Conservation (phyloP, 495 filamentous ascomycete genomes). For the Penicillium coprophilum region DNA sequence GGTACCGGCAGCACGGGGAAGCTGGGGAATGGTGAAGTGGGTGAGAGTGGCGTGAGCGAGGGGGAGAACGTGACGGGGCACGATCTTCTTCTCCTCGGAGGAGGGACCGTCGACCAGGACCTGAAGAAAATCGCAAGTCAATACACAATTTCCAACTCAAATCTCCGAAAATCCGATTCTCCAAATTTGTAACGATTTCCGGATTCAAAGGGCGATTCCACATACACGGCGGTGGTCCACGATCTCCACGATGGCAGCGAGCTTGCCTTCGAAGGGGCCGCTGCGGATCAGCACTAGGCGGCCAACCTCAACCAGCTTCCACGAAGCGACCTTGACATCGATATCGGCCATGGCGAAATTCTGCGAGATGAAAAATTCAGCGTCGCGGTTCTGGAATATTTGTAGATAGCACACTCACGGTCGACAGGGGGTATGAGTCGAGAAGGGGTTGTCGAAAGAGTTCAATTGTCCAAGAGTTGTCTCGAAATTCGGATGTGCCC, state of each 20-base stretch:
- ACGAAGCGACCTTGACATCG: slow-evolving; percentile 72
- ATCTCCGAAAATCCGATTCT: slow-evolving; percentile 14
- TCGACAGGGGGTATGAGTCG: slow-evolving; percentile 45
- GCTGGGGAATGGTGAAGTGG: slow-evolving; percentile 80
- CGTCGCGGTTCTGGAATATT: slow-evolving; percentile 17
- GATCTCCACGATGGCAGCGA: slow-evolving; percentile 96
- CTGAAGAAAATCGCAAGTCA: slow-evolving; percentile 54
- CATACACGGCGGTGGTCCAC: slow-evolving; percentile 99
- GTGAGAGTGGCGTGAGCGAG: slow-evolving; percentile 85
- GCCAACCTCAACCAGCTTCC: slow-evolving; percentile 95
- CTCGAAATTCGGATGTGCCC: slow-evolving; percentile 49
- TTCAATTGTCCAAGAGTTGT: slow-evolving; percentile 43
- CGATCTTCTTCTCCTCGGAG: slow-evolving; percentile 65
- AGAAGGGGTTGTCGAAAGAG: slow-evolving; percentile 48
- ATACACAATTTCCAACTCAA: slow-evolving; percentile 23
- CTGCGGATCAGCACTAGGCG: slow-evolving; percentile 82
- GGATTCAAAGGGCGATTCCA: slow-evolving; percentile 28
- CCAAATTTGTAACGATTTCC: slow-evolving; percentile 10
- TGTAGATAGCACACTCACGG: slow-evolving; percentile 41
- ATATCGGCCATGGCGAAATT: slow-evolving; percentile 62
- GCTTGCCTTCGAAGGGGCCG: slow-evolving; percentile 75
- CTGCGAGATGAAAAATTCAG: slow-evolving; percentile 28
- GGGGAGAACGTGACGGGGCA: slow-evolving; percentile 79
- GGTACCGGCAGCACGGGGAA: slow-evolving; percentile 82
- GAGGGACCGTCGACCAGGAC: slow-evolving; percentile 93